Evolutionary conservation across 2,329 filamentous ascomycete genomes (phyloP).

Genomic region (Eutypa lata): DNA sequence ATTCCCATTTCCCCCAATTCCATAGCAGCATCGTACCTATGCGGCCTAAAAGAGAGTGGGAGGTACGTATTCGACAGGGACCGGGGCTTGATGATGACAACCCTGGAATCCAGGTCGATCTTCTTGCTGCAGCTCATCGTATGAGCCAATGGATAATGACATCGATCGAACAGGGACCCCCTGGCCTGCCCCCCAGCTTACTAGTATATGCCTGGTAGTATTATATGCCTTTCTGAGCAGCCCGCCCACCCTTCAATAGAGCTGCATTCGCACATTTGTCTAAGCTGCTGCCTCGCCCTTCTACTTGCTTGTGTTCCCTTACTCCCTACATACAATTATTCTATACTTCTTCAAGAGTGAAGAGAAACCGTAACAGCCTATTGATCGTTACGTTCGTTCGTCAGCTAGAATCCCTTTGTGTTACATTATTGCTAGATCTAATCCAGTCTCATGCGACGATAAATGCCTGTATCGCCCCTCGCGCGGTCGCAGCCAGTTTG

Average conservation of each 20-base stretch:
- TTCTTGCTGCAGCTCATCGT: slow-evolving; percentile 2
- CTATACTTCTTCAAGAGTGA: background rate
- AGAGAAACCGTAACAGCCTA: background rate
- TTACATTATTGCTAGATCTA: background rate
- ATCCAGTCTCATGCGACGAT: background rate
- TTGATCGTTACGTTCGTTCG: too few relatives aligned
- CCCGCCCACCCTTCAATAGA: background rate
- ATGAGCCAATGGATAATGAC: slow-evolving; percentile 23
- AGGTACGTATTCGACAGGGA: background rate
- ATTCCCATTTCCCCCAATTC: background rate
- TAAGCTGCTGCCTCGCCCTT: background rate
- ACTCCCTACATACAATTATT: background rate
- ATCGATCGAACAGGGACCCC: slow-evolving; percentile 15
- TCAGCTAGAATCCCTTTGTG: background rate
- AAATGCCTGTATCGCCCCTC: background rate
- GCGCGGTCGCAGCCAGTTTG: background rate
- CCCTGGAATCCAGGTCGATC: background rate
- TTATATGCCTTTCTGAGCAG: background rate
- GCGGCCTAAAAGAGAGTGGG: background rate
- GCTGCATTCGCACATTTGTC: background rate
- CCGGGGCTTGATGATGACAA: background rate
- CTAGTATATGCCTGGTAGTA: background rate
- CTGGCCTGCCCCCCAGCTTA: slow-evolving; percentile 4
- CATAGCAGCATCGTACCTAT: background rate
- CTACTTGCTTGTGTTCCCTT: background rate